Percentiles rank a stretch among this genome's conserved stretches.
Evolutionary conservation across 2,329 filamentous ascomycete species (phyloP).

Genomic region (Tolypocladium paradoxum): DNA sequence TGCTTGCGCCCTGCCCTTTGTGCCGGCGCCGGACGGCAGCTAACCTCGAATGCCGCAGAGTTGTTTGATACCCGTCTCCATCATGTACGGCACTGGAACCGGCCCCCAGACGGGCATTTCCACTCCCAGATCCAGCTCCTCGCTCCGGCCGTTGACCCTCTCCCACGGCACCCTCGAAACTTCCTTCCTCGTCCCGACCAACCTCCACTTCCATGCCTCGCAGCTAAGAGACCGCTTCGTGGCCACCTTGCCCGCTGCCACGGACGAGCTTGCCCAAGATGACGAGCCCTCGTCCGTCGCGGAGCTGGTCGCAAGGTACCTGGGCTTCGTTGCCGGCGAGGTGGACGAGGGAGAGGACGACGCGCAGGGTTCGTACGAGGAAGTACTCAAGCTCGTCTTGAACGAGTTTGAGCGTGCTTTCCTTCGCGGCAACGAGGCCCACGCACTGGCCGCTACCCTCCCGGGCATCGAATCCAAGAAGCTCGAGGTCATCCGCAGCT

Average conservation of each 20-base stretch:
- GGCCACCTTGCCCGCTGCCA: constrained; percentile 74
- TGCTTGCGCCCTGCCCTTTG: constrained; percentile 3
- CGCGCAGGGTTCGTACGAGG: constrained; percentile 75
- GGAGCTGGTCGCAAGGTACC: constrained; percentile 87
- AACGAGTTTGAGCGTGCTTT: constrained; percentile 97
- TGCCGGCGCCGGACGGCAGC: not conserved
- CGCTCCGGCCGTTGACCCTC: constrained; percentile 82
- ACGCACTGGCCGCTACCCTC: constrained; percentile 73
- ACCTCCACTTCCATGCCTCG: constrained; percentile 89
- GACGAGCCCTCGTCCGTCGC: constrained; percentile 95
- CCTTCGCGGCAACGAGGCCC: constrained; percentile 90
- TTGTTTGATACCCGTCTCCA: constrained; percentile 35
- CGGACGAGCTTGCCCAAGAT: constrained; percentile 94
- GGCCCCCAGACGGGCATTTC: constrained; percentile 93
- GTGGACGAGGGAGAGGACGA: constrained; percentile 90
- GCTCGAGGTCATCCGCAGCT: constrained; percentile 76
- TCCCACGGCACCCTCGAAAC: constrained; percentile 92
- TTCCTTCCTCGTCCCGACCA: constrained; percentile 89
- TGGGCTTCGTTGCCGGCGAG: constrained; percentile 80
- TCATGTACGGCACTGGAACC: constrained; percentile 77
- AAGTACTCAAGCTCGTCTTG: constrained; percentile 82
- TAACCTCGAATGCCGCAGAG: constrained; percentile 12
- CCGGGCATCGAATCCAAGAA: constrained; percentile 93
- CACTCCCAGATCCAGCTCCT: constrained; percentile 87
- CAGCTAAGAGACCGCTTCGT: constrained; percentile 89